Conservation (phyloP, 1,139 yeast species). For the Blastobotrys indianensis region DNA sequence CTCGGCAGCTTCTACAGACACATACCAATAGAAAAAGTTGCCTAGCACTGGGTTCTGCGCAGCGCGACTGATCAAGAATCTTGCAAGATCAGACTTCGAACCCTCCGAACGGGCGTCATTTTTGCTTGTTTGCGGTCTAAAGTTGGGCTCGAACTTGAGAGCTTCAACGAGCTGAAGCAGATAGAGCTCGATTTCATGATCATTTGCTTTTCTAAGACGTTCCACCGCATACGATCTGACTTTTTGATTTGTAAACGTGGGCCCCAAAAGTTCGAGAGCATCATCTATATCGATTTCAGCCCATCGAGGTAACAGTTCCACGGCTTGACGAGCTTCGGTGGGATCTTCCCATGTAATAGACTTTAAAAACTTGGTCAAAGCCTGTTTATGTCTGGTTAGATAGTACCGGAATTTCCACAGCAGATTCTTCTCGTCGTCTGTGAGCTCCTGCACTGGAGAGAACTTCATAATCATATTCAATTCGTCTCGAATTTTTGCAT, state of each 20-base stretch:
- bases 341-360: conserved; percentile 87
- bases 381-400: conserved; percentile 66
- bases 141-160: conserved; percentile 57
- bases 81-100: conserved; percentile 54
- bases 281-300: conserved; percentile 87
- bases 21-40: conserved; percentile 85
- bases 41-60: conserved; percentile 63
- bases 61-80: conserved; percentile 70
- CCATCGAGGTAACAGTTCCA: conserved; percentile 53
- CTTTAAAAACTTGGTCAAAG: conserved; percentile 78
- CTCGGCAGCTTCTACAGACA: conserved; percentile 64
- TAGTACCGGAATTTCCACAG: conserved; percentile 91
- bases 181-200: conserved; percentile 73
- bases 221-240: conserved; percentile 85
- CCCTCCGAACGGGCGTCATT: conserved; percentile 16
- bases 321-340: conserved; percentile 70
- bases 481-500: conserved; percentile 74
- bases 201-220: conserved; percentile 69
- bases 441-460: conserved; percentile 78
- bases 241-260: conserved; percentile 50
- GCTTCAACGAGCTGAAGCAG: conserved; percentile 91
- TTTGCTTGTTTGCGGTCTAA: conserved; percentile 4
- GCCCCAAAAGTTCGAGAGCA: conserved; percentile 82
- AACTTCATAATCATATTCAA: conserved; percentile 59
- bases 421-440: conserved; percentile 78